phyloP scores from a whole-genome alignment of 2,329 filamentous ascomycete genomes.

The Claviceps cyperi region DNA sequence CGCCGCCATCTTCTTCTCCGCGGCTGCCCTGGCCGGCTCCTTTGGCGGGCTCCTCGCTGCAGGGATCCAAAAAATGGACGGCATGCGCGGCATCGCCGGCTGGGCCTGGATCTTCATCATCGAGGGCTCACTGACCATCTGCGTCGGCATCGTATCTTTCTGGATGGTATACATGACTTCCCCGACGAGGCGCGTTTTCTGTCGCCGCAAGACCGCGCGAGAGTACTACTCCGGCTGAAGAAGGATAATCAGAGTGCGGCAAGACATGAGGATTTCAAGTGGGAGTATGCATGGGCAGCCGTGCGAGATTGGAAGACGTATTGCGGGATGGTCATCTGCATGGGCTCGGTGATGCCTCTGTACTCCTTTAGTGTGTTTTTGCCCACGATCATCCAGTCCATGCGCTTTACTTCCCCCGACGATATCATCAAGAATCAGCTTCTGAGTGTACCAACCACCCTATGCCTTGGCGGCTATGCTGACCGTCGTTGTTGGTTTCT shows the following conservation, averaged over 20 bases:
- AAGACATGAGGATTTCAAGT: conserved; percentile 60
- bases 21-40: conserved; percentile 63
- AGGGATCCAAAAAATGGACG: conserved; percentile 56
- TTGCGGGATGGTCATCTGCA: conserved; percentile 59
- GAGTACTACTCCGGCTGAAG: conserved; percentile 57
- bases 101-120: conserved; percentile 57
- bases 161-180: conserved; percentile 75
- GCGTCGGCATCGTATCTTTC: conserved; percentile 54
- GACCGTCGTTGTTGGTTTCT: conserved; percentile 36
- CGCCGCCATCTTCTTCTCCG: conserved; percentile 71
- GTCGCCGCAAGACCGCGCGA: conserved; percentile 49
- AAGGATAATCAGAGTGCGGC: conserved; percentile 62
- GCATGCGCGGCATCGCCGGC: conserved; percentile 39
- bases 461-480: conserved; percentile 24
- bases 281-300: conserved; percentile 55
- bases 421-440: conserved; percentile 24
- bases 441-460: conserved; percentile 31
- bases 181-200: conserved; percentile 65
- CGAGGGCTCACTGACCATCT: conserved; percentile 54
- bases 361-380: conserved; percentile 69
- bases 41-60: conserved; percentile 63
- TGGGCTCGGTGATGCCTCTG: conserved; percentile 57
- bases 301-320: conserved; percentile 79
- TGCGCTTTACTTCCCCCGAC: conserved; percentile 23
- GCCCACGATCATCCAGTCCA: conserved; percentile 56